Evolutionary conservation across 2,329 filamentous ascomycete species (phyloP), one percentile per base, ranked within the genome.

Genomic region (Chaetomium sp.): DNA sequence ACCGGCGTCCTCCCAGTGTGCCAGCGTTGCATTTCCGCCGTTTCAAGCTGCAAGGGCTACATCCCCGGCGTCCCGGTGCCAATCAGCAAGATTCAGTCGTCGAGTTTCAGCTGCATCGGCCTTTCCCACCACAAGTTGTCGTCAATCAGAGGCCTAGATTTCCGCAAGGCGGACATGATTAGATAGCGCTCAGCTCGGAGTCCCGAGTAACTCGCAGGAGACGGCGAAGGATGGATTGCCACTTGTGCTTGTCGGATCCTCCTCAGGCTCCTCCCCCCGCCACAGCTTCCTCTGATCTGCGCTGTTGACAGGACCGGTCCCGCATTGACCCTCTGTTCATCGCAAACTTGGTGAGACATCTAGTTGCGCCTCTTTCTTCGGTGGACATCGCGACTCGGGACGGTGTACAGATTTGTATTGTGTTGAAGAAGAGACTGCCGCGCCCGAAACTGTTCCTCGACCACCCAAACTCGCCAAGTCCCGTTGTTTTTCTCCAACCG

Each of bases 1-100:
- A 55, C 47, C 19, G 25, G 25, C 45, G 53, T n/a, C 57, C 25
- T 53, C 45, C 27, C 25, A 8, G 27, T 27, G n/a, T 21, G 38
- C 64, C 64, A 60, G 50, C 57, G 60, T 66, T 58, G 53, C 61
- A 63, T 66, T 63, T 38, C 27, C 33, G 42, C 60, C 57, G 64
- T 66, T 61, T 66, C 21, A 38, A 38, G 7, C 60, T 62, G 60
- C 64, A 63, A 60, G 60, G 56, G 57, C 13, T 12, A n/a, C 21
- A 42, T 42, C 35, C 35, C 35, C 35, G 35, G 35, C 6, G 35
- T 42, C 7, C 21, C 56, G 29, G 29, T 51, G 12, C 64, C 64
- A 65, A 66, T 63, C 64, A 66, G 38, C 58, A 27, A 54, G 7
- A n/a, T 21, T 25, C 33, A n/a, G 8, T n/a, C 35, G 23, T 13